Conservation (phyloP, 2,329 filamentous ascomycete species). For the Mycogone perniciosa region DNA sequence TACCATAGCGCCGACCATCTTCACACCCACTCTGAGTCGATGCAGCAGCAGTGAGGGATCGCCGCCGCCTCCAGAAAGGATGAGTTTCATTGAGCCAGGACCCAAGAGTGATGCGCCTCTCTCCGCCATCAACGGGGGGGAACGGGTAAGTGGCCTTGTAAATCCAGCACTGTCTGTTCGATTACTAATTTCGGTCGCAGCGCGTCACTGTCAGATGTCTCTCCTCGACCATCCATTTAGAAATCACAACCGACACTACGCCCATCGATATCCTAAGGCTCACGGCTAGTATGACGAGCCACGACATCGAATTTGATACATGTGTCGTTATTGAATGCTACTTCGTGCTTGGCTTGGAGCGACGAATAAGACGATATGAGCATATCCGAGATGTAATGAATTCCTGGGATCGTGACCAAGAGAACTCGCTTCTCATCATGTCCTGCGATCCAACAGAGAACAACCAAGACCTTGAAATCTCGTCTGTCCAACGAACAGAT, state of each 20-base stretch:
- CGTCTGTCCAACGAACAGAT: conserved; percentile 51
- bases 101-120: conserved; percentile 65
- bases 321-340: conserved; percentile 77
- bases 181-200: conserved; percentile 29
- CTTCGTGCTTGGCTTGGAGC: conserved; percentile 67
- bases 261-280: conserved; percentile 65
- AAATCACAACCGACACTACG: conserved; percentile 68
- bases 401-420: conserved; percentile 79
- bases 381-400: conserved; percentile 82
- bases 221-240: conserved; percentile 62
- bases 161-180: background rate
- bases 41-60: conserved; percentile 30
- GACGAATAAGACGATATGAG: conserved; percentile 80
- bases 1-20: conserved; percentile 28
- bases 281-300: conserved; percentile 56
- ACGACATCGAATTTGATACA: conserved; percentile 55
- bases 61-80: conserved; percentile 22
- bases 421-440: conserved; percentile 67
- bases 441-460: conserved; percentile 50
- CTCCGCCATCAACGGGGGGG: conserved; percentile 73
- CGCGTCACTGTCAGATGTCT: conserved; percentile 68
- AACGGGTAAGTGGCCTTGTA: conserved; percentile 53
- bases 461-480: conserved; percentile 56
- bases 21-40: conserved; percentile 29
- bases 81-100: conserved; percentile 38